phyloP scores from a whole-genome alignment of 352 stramenopile genomes.

The Phytopythium cucurbitacearum region DNA sequence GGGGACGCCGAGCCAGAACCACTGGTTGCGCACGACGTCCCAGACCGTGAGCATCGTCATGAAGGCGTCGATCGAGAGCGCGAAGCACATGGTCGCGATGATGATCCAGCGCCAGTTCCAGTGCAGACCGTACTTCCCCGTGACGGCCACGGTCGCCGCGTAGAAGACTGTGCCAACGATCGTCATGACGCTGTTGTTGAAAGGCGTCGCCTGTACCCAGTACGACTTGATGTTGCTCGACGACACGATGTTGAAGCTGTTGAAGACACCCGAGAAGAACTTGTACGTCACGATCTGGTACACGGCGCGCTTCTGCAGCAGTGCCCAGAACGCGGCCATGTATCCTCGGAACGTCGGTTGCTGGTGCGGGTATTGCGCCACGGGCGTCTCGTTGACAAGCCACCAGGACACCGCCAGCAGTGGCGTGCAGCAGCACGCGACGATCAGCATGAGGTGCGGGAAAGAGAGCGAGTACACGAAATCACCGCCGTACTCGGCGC shows the following conservation, averaged over 20 bases:
- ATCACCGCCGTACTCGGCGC: conserved; percentile 44
- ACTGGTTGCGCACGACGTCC: conserved; percentile 48
- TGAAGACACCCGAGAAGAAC: conserved; percentile 58
- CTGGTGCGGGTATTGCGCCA: conserved; percentile 14
- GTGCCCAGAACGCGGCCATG: conserved; percentile 38
- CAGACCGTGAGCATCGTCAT: conserved; percentile 56
- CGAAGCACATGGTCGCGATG: conserved; percentile 30
- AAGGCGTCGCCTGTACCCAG: conserved; percentile 54
- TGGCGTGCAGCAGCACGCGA: conserved; percentile 29
- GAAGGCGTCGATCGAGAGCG: conserved; percentile 33
- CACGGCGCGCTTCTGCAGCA: conserved; percentile 55
- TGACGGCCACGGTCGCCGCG: conserved; percentile 39
- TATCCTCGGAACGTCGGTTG: conserved; percentile 28
- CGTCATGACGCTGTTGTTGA: conserved; percentile 50
- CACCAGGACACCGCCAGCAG: conserved; percentile 21
- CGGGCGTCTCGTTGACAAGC: conserved; percentile 14
- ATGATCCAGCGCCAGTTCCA: conserved; percentile 62
- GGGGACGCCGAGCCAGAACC: conserved; percentile 57
- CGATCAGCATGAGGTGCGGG: conserved; percentile 40
- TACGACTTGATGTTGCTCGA: conserved; percentile 47
- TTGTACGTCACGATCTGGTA: conserved; percentile 61
- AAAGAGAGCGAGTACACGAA: conserved; percentile 55
- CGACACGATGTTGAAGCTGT: conserved; percentile 56
- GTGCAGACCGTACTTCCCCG: conserved; percentile 33
- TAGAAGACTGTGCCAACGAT: conserved; percentile 48